Conservation (phyloP, 176 grass and related monocot genomes). For the Carex pumila region DNA sequence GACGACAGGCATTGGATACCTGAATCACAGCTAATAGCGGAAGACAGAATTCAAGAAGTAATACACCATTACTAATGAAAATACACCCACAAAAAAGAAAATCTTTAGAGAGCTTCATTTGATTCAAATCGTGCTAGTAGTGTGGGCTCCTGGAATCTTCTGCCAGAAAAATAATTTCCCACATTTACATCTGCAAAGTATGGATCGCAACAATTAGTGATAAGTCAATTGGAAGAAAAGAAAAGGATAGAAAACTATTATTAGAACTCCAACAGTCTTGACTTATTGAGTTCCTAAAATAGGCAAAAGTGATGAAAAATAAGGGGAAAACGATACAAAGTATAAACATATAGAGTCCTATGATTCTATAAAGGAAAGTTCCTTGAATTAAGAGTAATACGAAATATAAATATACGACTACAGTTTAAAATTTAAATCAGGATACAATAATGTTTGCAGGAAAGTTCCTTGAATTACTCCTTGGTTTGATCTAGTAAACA, state of each 20-base stretch:
- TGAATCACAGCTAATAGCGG: not conserved
- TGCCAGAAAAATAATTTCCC: not conserved
- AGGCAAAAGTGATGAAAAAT: not conserved
- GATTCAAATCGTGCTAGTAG: not conserved
- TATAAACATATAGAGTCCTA: no score
- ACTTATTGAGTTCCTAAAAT: not conserved
- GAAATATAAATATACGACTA: not conserved
- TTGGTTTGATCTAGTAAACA: not conserved
- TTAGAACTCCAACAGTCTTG: not conserved
- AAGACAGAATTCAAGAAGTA: slow-evolving; percentile 1
- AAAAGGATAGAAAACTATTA: not conserved
- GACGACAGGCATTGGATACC: not conserved
- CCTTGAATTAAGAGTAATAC: not conserved
- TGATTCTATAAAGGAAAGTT: not conserved
- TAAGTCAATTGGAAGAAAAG: not conserved
- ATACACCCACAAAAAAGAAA: not conserved
- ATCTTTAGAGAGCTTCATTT: slow-evolving; percentile 6
- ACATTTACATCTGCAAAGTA: slow-evolving; percentile 7
- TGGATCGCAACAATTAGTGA: not conserved
- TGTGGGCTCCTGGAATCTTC: not conserved
- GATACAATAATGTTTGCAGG: not conserved
- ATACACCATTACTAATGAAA: not conserved
- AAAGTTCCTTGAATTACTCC: not conserved
- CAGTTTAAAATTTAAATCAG: not conserved
- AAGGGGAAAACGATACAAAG: not conserved